These are phyloP conservation scores for Cucurbita maxima DNA, from an alignment of 306 rosid genomes.

Conservation along the genomic window DNA sequence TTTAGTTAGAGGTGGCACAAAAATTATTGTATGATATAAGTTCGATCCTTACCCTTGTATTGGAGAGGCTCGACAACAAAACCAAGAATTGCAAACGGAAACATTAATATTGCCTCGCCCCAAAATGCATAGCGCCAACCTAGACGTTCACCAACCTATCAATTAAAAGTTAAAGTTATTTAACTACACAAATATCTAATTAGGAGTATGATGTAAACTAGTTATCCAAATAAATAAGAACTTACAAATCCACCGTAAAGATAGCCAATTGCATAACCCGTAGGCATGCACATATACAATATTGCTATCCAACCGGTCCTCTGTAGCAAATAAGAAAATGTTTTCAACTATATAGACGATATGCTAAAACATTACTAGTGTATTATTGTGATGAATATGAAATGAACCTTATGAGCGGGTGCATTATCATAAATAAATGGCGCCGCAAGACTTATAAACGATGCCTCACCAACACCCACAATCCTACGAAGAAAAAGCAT, in stretches of 20 bases:
- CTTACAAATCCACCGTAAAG: constrained; percentile 74
- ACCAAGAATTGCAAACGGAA: constrained; percentile 66
- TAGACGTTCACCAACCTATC: constrained; percentile 50
- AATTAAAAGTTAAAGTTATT: constrained; percentile 1
- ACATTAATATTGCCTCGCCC: constrained; percentile 59
- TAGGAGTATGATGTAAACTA: neutral
- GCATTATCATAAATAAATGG: constrained; percentile 91
- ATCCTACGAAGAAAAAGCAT: constrained; percentile 30
- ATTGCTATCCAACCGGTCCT: constrained; percentile 61
- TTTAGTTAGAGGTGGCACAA: neutral
- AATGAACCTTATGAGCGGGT: constrained; percentile 50
- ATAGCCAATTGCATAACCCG: constrained; percentile 77
- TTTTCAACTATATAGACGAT: neutral
- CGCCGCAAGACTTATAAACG: constrained; percentile 87
- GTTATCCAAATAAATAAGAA: neutral
- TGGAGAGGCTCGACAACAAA: constrained; percentile 61
- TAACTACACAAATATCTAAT: neutral
- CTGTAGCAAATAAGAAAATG: constrained; percentile 23
- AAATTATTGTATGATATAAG: neutral
- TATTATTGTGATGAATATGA: neutral
- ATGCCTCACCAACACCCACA: constrained; percentile 90
- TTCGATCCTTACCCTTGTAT: constrained; percentile 41
- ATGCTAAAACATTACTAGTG: neutral
- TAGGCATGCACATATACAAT: constrained; percentile 80
- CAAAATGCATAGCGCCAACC: constrained; percentile 72